phyloP scores from a whole-genome alignment of 2,329 filamentous ascomycete genomes.

The Echinosphaeria canescens region DNA sequence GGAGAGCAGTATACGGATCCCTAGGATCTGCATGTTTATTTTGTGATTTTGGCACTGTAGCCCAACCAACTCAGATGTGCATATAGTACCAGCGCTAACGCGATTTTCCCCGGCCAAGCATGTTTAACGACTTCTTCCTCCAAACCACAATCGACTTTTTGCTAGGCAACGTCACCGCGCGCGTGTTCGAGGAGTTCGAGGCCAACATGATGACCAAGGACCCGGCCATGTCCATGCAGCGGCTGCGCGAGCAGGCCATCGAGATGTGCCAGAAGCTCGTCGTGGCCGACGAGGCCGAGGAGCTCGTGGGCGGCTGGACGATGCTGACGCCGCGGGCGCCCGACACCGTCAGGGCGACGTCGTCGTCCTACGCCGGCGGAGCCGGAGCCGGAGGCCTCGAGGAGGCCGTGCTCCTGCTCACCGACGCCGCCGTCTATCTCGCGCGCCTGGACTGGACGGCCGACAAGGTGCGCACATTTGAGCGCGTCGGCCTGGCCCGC shows the following conservation, averaged over 20 bases:
- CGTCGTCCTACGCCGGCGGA: too few species aligned
- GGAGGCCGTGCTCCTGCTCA: constrained; percentile 73
- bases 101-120: too few species aligned
- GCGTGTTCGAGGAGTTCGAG: constrained; percentile 88
- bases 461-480: constrained; percentile 86
- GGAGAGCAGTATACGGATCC: not conserved
- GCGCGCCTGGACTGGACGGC: constrained; percentile 89
- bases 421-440: constrained; percentile 65
- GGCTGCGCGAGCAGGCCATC: constrained; percentile 73
- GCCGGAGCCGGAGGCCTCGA: too few species aligned
- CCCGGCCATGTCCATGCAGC: constrained; percentile 68
- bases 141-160: constrained; percentile 91
- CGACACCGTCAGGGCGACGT: constrained; percentile 45
- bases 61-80: too few species aligned
- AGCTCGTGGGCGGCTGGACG: constrained; percentile 79
- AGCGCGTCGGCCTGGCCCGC: constrained; percentile 59
- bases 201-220: constrained; percentile 84
- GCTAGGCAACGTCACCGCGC: constrained; percentile 65
- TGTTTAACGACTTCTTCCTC: constrained; percentile 94
- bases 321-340: constrained; percentile 54
- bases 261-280: constrained; percentile 77
- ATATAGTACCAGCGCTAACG: constrained; percentile 8
- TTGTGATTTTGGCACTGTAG: too few species aligned
- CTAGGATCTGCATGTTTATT: too few species aligned
- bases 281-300: constrained; percentile 62